phyloP scores from a whole-genome alignment of 257 asterid genomes.

The Lantana camara region DNA sequence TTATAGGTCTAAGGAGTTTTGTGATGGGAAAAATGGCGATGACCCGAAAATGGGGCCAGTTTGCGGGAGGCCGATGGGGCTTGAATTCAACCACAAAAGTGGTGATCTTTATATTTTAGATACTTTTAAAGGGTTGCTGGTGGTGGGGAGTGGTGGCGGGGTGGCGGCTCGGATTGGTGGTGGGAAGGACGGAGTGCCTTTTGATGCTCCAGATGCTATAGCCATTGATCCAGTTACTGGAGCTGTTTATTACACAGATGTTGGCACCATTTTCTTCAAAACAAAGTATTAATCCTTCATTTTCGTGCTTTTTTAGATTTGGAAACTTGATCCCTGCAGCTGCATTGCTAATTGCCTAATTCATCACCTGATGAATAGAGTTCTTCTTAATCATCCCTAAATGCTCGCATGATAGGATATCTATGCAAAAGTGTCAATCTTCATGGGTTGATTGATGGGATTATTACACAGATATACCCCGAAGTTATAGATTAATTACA shows the following conservation, averaged over 20 bases:
- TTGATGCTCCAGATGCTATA: constrained; percentile 43
- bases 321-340: too few species aligned
- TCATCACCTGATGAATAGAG: too few species aligned
- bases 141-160: constrained; percentile 55
- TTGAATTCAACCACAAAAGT: constrained; percentile 39
- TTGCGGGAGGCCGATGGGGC: constrained; percentile 53
- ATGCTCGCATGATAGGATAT: too few species aligned
- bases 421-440: too few species aligned
- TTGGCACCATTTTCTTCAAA: constrained; percentile 40
- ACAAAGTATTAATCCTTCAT: constrained; percentile 26
- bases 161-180: constrained; percentile 31
- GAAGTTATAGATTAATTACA: too few species aligned
- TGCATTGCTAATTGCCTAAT: too few species aligned
- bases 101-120: constrained; percentile 50
- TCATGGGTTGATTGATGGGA: too few species aligned
- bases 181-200: constrained; percentile 34
- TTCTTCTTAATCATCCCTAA: too few species aligned
- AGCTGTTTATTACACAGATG: constrained; percentile 45
- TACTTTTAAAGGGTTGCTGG: constrained; percentile 44
- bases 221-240: constrained; percentile 49
- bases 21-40: constrained; percentile 42
- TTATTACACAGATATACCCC: too few species aligned
- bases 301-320: neutral
- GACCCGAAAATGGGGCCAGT: constrained; percentile 15
- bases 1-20: constrained; percentile 40